Percentiles rank a stretch among this genome's conserved stretches.
phyloP scores from a whole-genome alignment of 2,329 filamentous ascomycete genomes.

The Endothia cerciana region DNA sequence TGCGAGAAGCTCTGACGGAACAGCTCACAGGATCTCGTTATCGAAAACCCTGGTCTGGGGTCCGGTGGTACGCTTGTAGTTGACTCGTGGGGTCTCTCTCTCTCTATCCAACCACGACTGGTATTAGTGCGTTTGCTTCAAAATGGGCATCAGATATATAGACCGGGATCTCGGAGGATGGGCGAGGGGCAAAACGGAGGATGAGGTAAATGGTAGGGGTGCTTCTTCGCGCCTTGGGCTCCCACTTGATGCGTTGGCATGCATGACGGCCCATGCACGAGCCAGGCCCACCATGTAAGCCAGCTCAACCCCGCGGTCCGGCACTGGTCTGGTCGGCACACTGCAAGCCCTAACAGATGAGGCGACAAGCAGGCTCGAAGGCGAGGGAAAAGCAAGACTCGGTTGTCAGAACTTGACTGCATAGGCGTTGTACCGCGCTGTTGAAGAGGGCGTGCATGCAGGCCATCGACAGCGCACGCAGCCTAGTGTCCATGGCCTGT shows the following conservation, averaged over 20 bases:
- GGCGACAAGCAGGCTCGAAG: slow-evolving; percentile 19
- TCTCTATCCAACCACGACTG: slow-evolving; percentile 48
- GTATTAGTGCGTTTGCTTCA: slow-evolving; percentile 42
- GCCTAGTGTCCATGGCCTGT: slow-evolving; percentile 15
- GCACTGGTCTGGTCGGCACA: slow-evolving; percentile 32
- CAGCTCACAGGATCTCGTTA: slow-evolving; percentile 38
- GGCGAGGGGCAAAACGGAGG: slow-evolving; percentile 33
- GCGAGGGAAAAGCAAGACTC: slow-evolving; percentile 17
- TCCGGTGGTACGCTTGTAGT: slow-evolving; percentile 36
- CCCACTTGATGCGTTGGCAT: slow-evolving; percentile 59
- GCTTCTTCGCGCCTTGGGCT: slow-evolving; percentile 47
- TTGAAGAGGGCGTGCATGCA: slow-evolving; percentile 20
- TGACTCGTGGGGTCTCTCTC: slow-evolving; percentile 38
- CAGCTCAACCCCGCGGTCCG: slow-evolving; percentile 45
- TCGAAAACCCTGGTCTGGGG: slow-evolving; percentile 35
- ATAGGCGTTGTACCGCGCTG: slow-evolving; percentile 21
- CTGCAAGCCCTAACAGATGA: slow-evolving; percentile 17
- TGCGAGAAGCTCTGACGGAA: slow-evolving; percentile 39
- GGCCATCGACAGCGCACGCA: slow-evolving; percentile 19
- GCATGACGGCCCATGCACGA: slow-evolving; percentile 64
- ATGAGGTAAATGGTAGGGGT: slow-evolving; percentile 30
- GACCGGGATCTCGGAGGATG: slow-evolving; percentile 31
- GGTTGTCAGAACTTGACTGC: slow-evolving; percentile 8
- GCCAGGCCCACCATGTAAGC: slow-evolving; percentile 49
- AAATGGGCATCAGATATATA: slow-evolving; percentile 39